These are phyloP conservation scores for Thelonectria olida DNA, from an alignment of 2,329 filamentous ascomycete genomes.

Conservation along the genomic window DNA sequence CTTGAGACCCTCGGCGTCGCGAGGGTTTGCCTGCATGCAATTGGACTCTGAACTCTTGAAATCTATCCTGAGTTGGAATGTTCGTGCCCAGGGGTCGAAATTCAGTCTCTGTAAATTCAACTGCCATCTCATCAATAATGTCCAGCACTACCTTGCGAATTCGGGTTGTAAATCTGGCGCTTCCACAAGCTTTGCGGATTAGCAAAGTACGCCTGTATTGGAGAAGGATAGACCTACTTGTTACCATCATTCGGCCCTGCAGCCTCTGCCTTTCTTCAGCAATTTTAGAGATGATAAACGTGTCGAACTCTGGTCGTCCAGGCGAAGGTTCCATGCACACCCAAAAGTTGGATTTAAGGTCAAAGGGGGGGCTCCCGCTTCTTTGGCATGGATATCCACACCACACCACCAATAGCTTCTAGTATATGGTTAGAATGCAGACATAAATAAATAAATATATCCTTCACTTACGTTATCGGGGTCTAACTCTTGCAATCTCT, in stretches of 20 bases:
- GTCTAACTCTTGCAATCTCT: slow-evolving; percentile 3
- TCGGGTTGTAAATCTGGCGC: not conserved
- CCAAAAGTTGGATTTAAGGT: not conserved
- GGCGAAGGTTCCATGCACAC: slow-evolving; percentile 9
- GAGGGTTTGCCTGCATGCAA: not conserved
- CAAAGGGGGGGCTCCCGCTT: slow-evolving; percentile 5
- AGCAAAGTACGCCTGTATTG: not conserved
- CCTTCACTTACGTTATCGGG: slow-evolving; percentile 2
- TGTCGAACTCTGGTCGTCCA: slow-evolving; percentile 1
- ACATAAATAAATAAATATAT: not conserved
- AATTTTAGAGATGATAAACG: not conserved
- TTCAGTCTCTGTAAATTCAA: not conserved
- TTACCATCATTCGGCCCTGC: not conserved
- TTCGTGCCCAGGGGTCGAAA: not conserved
- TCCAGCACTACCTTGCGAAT: not conserved
- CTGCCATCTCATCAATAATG: not conserved
- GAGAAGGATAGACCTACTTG: not conserved
- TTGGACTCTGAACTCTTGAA: not conserved
- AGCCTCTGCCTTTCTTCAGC: not conserved
- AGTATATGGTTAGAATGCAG: not conserved
- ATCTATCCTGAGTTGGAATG: not conserved
- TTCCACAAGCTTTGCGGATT: not conserved
- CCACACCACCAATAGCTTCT: slow-evolving; percentile 16
- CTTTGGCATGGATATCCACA: slow-evolving; percentile 13
- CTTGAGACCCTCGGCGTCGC: not conserved